Base-by-base conservation (phyloP, 768 basidiomycete species). In the Gyrodon lividus region DNA sequence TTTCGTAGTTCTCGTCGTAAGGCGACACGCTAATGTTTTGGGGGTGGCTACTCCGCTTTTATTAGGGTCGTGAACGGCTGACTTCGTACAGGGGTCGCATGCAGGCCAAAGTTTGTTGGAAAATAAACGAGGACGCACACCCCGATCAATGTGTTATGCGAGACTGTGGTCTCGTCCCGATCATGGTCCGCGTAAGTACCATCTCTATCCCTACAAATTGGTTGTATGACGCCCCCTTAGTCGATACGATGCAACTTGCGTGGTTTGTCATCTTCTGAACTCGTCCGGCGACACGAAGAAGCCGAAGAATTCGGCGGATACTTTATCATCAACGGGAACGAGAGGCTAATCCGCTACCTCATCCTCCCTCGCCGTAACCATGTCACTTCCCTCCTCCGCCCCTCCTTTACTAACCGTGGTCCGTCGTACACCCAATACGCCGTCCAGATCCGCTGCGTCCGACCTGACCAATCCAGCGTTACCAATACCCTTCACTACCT, bases 401-500 rank as follows among this genome's bases (percentile, higher is more conserved):
- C 92, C 19, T 87, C 92, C 10, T 99, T 98, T 69, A 70, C 82
- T 46, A 93, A 91, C 58, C 90, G 97, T 54, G 97, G 97, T 4
- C 92, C 90, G 9, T 92, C 92, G 3, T 99, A 98, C 72, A 96
- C 95, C 2, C 86, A 85, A 46, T 91, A 90, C 64, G 97, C 91
- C 46, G 92, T 96, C 20, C 91, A 94, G 70, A 96, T 98, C 46
- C 92, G 97, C 35, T 94, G 93, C 64, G 93, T 93, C 13, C 85
- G 97, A 20, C 82, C 83, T 0, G 97, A 99, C 71, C 92, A 98
- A 70, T 90, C 92, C 14, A 87, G 89, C 53, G 81, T 85, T 44
- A 99, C 97, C 40, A 98, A 98, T 71, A 91, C 88, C 17, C 81
- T 99, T n/a, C 97, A 99, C 67, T 99, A 98, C 70, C 84, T 98